Evolutionary conservation across 2,329 filamentous ascomycete species (phyloP), one percentile per base, ranked within the genome.

Genomic region (Pseudogymnoascus sp.): DNA sequence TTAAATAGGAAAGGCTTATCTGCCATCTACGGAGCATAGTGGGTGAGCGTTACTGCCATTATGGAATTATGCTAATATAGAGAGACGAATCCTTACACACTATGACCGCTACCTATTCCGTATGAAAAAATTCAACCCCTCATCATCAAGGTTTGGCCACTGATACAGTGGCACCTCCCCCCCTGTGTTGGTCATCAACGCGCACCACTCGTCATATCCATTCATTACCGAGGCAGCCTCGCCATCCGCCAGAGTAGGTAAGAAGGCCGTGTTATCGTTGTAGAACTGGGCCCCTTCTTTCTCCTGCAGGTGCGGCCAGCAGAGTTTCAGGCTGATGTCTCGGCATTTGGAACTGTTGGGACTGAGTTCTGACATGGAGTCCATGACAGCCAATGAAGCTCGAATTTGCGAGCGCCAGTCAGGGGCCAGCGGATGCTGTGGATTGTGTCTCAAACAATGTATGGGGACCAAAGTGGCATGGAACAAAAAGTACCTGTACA

Each of bases 321-420:
- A 64, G 3, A 65, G 61, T 35, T 64, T 65, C 12, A 63, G 29
- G 25, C 63, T 65, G n/a, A 61, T 62, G 18, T 65, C 63, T n/a
- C 60, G 63, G 27, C 64, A 65, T 10, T 62, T 60, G 5, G 61
- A 40, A 15, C 61, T 63, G 12, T 59, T 61, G 8, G 64, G 61
- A 35, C 64, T 65, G 25, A 65, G 59, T 13, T 48, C 31, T 15
- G 62, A 40, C 33, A 65, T 58, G 27, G 64, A 61, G 15, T 62
- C 60, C 18, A 65, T 65, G 10, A 62, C 63, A n/a, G 60, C 58
- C 9, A 65, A 40, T 2, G 64, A 61, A 10, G 62, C 27, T 18
- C 60, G 31, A 10, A 65, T 65, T 36, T 64, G 60, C 1, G 58
- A 45, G 25, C 62, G 63, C 63, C 63, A 65, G 10, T 61, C 62